These are phyloP conservation scores for Arctium minus DNA, from an alignment of 129 eudicot species.

Conservation along the genomic window DNA sequence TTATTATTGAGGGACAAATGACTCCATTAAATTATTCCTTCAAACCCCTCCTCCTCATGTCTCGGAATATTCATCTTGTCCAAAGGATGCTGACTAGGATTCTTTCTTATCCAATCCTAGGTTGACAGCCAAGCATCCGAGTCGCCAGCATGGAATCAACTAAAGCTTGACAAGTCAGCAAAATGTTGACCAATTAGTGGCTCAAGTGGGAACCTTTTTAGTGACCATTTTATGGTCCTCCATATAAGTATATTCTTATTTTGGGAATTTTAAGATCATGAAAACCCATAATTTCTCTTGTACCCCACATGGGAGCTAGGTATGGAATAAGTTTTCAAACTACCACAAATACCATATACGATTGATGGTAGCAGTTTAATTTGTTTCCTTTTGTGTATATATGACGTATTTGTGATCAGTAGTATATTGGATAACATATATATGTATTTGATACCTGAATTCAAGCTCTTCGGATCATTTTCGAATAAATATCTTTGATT, in stretches of 20 bases:
- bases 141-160: conserved; percentile 19
- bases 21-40: conserved; percentile 27
- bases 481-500: too few species aligned
- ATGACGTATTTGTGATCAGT: background rate
- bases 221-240: conserved; percentile 35
- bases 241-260: conserved; percentile 35
- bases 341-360: background rate
- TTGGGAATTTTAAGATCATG: conserved; percentile 14
- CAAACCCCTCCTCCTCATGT: background rate
- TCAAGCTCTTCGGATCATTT: background rate
- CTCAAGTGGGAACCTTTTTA: conserved; percentile 33
- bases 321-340: background rate
- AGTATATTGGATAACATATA: background rate
- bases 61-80: conserved; percentile 40
- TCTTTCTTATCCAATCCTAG: conserved; percentile 25
- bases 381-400: background rate
- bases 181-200: conserved; percentile 28
- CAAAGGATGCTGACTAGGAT: conserved; percentile 34
- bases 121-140: conserved; percentile 14
- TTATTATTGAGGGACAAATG: conserved; percentile 23
- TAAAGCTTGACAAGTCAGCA: conserved; percentile 25
- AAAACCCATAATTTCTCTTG: conserved; percentile 17
- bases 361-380: background rate
- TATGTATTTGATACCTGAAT: background rate
- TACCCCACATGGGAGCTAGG: conserved; percentile 24